Base-by-base conservation (phyloP, 805 yeast species). In the Priceomyces medius region DNA sequence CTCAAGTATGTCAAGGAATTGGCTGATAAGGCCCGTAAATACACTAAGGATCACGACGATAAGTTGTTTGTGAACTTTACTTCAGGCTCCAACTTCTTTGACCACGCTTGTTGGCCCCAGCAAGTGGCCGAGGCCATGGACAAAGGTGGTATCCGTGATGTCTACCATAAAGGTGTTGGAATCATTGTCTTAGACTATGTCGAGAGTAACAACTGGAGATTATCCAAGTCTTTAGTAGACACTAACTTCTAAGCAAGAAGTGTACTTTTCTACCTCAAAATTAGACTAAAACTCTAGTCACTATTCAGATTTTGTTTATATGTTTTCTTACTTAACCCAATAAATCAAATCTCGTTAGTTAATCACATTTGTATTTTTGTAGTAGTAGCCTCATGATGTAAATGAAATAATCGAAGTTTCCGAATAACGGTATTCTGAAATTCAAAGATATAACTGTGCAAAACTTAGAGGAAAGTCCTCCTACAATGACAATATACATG, bases 71-170 rank as follows among this genome's bases (percentile, higher is more conserved):
- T 85, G 46, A 85, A 85, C 64, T 85, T 83, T 59, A 80, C 88
- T 44, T 76, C 88, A 1, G 91, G 84, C 13, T 73, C 89, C 33
- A 82, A 82, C 61, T 82, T 84, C 58, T 82, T 81, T 61, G 79
- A 83, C 61, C 79, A 71, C 38, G 72, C 68, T 35, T 84, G 88
- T 60, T 85, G 93, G 93, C 93, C 93, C 1, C 71, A 75, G 44
- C 70, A 75, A 49, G 78, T 85, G 45, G 79, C 88, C 14, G 64
- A 71, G 42, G 80, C 79, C 42, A 64, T 79, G 61, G 51, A 54
- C 13, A 54, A 60, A 26, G 66, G 70, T 37, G 66, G 71, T 13
- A 59, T 81, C 43, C 69, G 71, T 36, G 69, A 74, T n/a, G 51
- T 63, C 12, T 78, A 79, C 54, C 71, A 67, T 31, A 73, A 68